Evolutionary conservation across 768 basidiomycete species (phyloP), one percentile per base, ranked within the genome.

Genomic region (Podaxis mareebaensis): DNA sequence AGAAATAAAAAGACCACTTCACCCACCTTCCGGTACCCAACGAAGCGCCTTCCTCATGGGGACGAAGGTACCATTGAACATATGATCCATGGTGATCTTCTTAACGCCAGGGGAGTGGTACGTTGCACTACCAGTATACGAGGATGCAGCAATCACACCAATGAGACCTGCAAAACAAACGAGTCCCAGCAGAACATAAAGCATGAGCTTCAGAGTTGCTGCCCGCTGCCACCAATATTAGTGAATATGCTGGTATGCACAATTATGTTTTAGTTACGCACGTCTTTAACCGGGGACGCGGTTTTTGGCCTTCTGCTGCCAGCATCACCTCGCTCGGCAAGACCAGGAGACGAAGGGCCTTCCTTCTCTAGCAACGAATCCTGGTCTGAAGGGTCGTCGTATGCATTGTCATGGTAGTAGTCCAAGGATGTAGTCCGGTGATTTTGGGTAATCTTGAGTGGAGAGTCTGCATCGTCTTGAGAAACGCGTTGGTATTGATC

Each of bases 11-110:
- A 64, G 26, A 57, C 12, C 33, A 33, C 8, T 6, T 22, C 33
- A 68, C 85, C 44, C 65, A 94, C 96, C 96, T 85, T 97, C 95
- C 8, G 90, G 86, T 30, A 99, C 89, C 97, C 97, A 99, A 49
- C 87, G 80, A 38, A 99, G 72, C 22, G 68, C 68, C 53, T 80
- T 79, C 2, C 71, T 68, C 3, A 81, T 70, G 2, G 80, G 74
- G 15, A 38, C 64, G 71, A 98, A 99, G 1, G 96, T 98, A 3
- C 93, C 94, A 71, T 97, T 96, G 78, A 94, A 95, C 56, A 97
- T 74, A 72, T 95, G 90, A 71, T 98, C 93, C 83, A 99, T 86
- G 3, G 89, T 90, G 33, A 98, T 80, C 67, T 85, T 91, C 63
- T 79, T 79, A 39, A 73, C 80, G 1, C 92, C 91, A 28, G 80